phyloP scores from a whole-genome alignment of 345 rosid species.

The Populus euphratica region DNA sequence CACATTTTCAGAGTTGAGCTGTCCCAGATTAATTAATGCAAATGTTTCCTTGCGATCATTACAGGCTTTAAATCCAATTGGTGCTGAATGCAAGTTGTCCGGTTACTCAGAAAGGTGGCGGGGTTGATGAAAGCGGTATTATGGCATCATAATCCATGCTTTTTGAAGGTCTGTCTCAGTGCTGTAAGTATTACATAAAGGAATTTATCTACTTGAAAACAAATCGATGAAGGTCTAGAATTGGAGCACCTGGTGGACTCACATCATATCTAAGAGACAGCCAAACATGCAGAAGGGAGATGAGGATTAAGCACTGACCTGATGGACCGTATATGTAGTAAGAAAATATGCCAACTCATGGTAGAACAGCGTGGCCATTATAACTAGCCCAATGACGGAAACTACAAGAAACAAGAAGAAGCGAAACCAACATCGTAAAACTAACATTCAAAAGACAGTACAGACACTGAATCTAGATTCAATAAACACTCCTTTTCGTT shows the following conservation, averaged over 20 bases:
- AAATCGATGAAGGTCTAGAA: background rate
- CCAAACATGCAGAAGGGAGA: background rate
- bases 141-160: background rate
- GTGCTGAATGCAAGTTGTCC: background rate
- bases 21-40: background rate
- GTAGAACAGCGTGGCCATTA: slow-evolving; percentile 83
- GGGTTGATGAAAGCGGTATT: background rate
- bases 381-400: slow-evolving; percentile 70
- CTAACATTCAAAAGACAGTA: background rate
- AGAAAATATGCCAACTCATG: slow-evolving; percentile 89
- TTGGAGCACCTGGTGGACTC: background rate
- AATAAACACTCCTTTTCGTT: background rate
- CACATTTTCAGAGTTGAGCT: background rate
- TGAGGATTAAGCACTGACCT: slow-evolving; percentile 41
- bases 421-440: background rate
- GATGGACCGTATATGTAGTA: slow-evolving; percentile 72
- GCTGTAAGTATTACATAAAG: background rate
- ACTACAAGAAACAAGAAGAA: slow-evolving; percentile 43
- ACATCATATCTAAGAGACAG: background rate
- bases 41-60: background rate
- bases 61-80: background rate
- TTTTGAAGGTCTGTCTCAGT: background rate
- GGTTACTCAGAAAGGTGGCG: background rate
- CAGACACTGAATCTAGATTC: background rate
- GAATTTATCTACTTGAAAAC: background rate